phyloP scores from a whole-genome alignment of 139 green algal genomes.

The Chlorella sp. region DNA sequence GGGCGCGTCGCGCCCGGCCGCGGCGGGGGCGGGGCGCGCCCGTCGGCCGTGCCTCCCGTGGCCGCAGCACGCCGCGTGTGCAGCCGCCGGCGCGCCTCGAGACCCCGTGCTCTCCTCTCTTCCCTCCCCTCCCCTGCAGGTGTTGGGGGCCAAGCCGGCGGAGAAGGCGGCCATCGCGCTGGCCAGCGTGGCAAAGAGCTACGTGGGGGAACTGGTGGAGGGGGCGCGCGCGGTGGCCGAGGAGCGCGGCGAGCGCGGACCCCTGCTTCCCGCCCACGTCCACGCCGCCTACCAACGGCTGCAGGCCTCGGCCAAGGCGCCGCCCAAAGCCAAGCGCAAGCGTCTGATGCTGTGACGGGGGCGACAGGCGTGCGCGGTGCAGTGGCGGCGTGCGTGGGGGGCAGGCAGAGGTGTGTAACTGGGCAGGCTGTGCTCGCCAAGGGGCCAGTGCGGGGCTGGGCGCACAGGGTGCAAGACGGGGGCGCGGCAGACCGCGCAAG shows the following conservation, averaged over 20 bases:
- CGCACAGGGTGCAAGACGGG: too few species aligned
- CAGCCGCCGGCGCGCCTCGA: neutral
- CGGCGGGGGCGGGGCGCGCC: too few species aligned
- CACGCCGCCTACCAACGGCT: constrained; percentile 63
- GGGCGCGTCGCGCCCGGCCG: neutral
- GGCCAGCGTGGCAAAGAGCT: constrained; percentile 72
- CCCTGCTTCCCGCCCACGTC: constrained; percentile 67
- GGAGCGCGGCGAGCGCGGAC: constrained; percentile 51
- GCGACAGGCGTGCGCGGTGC: neutral
- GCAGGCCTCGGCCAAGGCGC: constrained; percentile 36
- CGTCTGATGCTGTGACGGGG: constrained; percentile 4
- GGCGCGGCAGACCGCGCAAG: neutral
- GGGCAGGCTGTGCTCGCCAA: too few species aligned
- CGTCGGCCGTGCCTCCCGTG: too few species aligned
- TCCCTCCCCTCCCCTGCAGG: neutral
- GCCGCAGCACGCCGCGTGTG: neutral
- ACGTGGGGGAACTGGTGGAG: constrained; percentile 77
- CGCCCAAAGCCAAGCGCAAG: constrained; percentile 14
- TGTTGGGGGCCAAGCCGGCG: neutral
- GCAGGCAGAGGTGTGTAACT: neutral
- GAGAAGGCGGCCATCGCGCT: constrained; percentile 66
- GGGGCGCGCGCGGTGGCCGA: constrained; percentile 57
- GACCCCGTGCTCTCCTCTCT: neutral
- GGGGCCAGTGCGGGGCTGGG: too few species aligned
- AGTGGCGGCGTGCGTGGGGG: neutral